Base-by-base conservation (phyloP, 2,329 filamentous ascomycete species). In the Paraconiothyrium brasiliense region DNA sequence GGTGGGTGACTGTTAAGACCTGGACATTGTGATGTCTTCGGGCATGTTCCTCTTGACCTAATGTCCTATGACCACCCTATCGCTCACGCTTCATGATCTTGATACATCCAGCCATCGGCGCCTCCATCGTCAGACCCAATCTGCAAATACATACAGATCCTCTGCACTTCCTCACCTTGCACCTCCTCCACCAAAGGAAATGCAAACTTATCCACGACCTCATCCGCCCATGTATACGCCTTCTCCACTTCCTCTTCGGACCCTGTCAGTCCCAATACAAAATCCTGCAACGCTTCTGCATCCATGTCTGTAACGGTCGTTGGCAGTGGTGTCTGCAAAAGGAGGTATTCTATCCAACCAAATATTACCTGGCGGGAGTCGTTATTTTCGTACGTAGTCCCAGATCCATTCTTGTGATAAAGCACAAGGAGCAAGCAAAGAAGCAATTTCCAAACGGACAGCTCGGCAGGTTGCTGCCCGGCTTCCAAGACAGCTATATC, bases 151-250 rank as follows among this genome's bases (percentile, higher is more conserved):
- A 63, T 60, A 14, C 48, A 54, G 2, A 58, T 41, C 44, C 61
- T 63, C 50, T 50, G 50, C 46, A 46, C 54, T 16, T 58, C 43
- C 11, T 64, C 65, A 14, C 46, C 52, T 6, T 58, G 30, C 3
- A 67, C 58, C 9, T 60, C 47, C 22, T 71, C 30, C 6, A 65
- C 57, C 1, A 50, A 39, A 13, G 46, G 39, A 47, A 57, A 52
- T 4, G 52, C 55, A 37, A 69, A 68, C 11, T 37, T 60, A 9
- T 67, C 63, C 13, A 57, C 70, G 30, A 73, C 67, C n/a, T 58
- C 54, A 64, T 71, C 69, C 0, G 62, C 71, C 72, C 72, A 75
- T 62, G 71, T 70, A 2, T 71, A 27, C 11, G 71, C 39, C 49
- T 67, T 66, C 0, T 63, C 68, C 1, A 69, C 63, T 10, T 71